Evolutionary conservation across 805 yeast genomes (phyloP).

Genomic region (Candida parachauliodes): DNA sequence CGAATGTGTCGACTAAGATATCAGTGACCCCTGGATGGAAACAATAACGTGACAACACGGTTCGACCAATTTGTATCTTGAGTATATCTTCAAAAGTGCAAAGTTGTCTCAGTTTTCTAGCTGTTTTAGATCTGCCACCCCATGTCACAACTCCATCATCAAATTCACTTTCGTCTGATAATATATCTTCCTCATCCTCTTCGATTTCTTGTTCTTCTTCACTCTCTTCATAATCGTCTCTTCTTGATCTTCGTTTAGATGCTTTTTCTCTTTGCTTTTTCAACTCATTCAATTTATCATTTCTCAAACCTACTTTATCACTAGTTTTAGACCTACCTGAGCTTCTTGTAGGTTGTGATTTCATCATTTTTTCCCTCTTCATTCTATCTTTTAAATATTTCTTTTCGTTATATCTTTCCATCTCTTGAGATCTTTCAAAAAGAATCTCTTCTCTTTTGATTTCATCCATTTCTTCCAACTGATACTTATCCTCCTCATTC

Average conservation of each 20-base stretch:
- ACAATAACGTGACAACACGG: conserved; percentile 68
- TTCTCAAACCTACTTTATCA: conserved; percentile 32
- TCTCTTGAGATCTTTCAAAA: conserved; percentile 88
- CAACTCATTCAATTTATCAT: conserved; percentile 64
- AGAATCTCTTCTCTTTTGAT: conserved; percentile 86
- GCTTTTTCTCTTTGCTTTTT: conserved; percentile 72
- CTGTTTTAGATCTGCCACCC: conserved; percentile 21
- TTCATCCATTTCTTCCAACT: conserved; percentile 75
- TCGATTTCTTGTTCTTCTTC: conserved; percentile 44
- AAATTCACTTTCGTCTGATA: conserved; percentile 26
- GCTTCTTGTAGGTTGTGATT: conserved; percentile 32
- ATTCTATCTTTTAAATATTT: conserved; percentile 81
- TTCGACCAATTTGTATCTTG: conserved; percentile 71
- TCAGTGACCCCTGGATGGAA: conserved; percentile 79
- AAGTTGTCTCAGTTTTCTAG: conserved; percentile 27
- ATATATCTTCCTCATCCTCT: conserved; percentile 39
- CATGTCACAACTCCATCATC: conserved; percentile 33
- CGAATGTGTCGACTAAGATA: conserved; percentile 69
- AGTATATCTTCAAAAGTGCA: conserved; percentile 67
- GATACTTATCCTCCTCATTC: conserved; percentile 70
- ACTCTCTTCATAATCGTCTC: conserved; percentile 37
- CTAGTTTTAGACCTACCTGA: conserved; percentile 33
- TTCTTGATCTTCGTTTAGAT: conserved; percentile 35
- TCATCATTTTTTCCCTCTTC: conserved; percentile 39
- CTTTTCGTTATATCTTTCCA: conserved; percentile 85